phyloP scores from a whole-genome alignment of 352 stramenopile species.

The Globisporangium okanoganense region DNA sequence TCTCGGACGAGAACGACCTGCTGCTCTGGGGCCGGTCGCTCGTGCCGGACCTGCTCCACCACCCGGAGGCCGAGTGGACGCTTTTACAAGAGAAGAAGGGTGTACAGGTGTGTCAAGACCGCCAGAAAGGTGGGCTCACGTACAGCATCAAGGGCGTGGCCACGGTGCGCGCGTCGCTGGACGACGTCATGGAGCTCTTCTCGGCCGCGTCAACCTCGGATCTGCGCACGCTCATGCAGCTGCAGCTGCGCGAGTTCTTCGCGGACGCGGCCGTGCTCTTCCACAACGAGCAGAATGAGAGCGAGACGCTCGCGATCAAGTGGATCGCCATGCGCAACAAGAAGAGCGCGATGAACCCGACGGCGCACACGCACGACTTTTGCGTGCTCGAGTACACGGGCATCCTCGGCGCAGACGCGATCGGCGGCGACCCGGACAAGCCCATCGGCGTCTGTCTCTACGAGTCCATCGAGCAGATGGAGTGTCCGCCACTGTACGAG shows the following conservation, averaged over 20 bases:
- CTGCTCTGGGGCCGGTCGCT: conserved; percentile 72
- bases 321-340: conserved; percentile 70
- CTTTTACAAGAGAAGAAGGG: conserved; percentile 68
- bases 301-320: conserved; percentile 77
- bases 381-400: conserved; percentile 78
- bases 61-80: conserved; percentile 76
- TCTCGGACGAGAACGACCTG: conserved; percentile 62
- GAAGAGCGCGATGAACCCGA: conserved; percentile 47
- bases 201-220: conserved; percentile 46
- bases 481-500: conserved; percentile 69
- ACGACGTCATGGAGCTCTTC: conserved; percentile 83
- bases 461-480: conserved; percentile 75
- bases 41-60: conserved; percentile 60
- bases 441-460: conserved; percentile 70
- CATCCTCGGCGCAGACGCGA: conserved; percentile 46
- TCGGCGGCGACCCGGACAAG: conserved; percentile 40
- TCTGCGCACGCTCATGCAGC: conserved; percentile 68
- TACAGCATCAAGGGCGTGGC: conserved; percentile 71
- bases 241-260: conserved; percentile 72
- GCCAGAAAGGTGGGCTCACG: conserved; percentile 75
- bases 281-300: conserved; percentile 71
- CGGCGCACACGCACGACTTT: conserved; percentile 52
- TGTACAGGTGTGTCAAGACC: conserved; percentile 68
- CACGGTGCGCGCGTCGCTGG: conserved; percentile 51
- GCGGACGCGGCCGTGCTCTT: conserved; percentile 68